Evolutionary conservation across 2,329 filamentous ascomycete genomes (phyloP), one percentile per base, ranked within the genome.

Genomic region (Sarocladium brachiariae): DNA sequence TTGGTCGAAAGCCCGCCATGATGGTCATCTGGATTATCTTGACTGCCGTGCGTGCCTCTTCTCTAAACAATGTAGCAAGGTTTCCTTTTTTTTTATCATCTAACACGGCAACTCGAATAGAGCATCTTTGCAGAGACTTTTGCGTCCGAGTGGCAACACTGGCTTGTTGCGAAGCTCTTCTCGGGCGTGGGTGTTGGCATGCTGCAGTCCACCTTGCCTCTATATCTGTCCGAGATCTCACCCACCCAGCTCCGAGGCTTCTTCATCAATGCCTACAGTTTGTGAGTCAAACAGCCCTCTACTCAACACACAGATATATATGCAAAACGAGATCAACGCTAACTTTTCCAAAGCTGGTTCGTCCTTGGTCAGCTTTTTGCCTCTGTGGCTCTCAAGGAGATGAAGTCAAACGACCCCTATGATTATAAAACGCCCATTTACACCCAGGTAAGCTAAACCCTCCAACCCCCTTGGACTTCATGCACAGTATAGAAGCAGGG

Each of bases 341-440:
- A 6, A 35, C 33, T 5, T 49, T 8, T 10, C 54, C n/a, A 13
- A 39, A 63, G 60, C 46, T 73, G 70, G 70, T 71, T 69, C 52
- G 64, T 70, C 6, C 50, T 72, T 2, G 69, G 69, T 1, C 67
- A 70, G 46, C 59, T 73, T 7, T 70, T 69, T 43, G 69, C 65
- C n/a, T 68, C 67, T 2, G 63, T 73, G 0, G 69, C 70, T 1
- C 61, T 73, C 8, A 62, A 71, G 34, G 54, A 55, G 8, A 59
- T 72, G 7, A 62, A 61, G 30, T 52, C 54, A 2, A 49, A 43
- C 0, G 57, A 65, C 35, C 67, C 68, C 0, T 59, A 60, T 24
- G 55, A 71, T 34, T 72, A 63, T 51, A 57, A 59, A 3, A 63
- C 62, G 4, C 61, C 69, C 2, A 70, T 72, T 45, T 70, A 70